Conservation (phyloP, 345 rosid species). For the Gossypium stocksii region DNA sequence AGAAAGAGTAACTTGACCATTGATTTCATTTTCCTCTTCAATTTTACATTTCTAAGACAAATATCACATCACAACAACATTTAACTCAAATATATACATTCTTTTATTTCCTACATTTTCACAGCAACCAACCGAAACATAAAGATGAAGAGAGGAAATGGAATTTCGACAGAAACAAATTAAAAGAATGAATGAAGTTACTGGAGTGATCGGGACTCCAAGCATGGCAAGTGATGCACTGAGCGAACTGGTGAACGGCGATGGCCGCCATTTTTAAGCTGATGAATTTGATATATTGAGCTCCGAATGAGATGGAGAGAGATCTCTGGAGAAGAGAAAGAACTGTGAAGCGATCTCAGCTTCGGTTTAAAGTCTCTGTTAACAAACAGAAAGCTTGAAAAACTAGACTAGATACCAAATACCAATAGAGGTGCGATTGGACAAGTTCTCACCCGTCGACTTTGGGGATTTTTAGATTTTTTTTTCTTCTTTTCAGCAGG, state of each 20-base stretch:
- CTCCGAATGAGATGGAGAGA: background rate
- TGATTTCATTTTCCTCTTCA: background rate
- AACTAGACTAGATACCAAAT: background rate
- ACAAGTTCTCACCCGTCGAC: too few species aligned
- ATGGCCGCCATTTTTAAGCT: conserved; percentile 54
- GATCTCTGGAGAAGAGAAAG: conserved; percentile 13
- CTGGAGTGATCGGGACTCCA: conserved; percentile 95
- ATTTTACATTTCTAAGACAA: background rate
- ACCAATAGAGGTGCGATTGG: background rate
- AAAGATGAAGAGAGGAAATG: background rate
- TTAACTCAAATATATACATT: background rate
- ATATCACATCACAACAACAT: background rate
- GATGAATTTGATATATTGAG: background rate
- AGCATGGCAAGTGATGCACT: conserved; percentile 89
- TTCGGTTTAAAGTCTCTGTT: conserved; percentile 2
- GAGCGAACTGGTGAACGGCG: conserved; percentile 78
- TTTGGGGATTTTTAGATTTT: too few species aligned
- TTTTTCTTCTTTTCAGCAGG: too few species aligned
- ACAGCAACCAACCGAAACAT: background rate
- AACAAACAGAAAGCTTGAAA: background rate
- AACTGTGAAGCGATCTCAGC: conserved; percentile 4
- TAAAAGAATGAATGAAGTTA: conserved; percentile 14
- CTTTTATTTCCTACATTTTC: background rate
- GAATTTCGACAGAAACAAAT: background rate
- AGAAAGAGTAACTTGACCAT: background rate